phyloP scores from a whole-genome alignment of 2,329 filamentous ascomycete genomes.

The Didymella segeticola region DNA sequence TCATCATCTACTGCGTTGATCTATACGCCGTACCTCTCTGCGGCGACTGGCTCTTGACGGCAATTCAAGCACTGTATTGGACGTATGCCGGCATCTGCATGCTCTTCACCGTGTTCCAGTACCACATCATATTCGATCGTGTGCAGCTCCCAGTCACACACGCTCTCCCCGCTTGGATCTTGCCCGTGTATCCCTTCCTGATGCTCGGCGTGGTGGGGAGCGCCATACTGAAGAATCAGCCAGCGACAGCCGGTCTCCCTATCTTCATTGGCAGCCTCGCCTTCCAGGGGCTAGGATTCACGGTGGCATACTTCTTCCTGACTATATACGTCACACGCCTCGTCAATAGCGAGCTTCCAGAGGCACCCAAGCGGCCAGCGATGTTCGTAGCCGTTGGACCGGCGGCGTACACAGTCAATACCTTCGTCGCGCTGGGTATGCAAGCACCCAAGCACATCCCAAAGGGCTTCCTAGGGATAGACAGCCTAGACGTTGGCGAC shows the following conservation, averaged over 20 bases:
- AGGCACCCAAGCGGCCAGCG: slow-evolving; percentile 49
- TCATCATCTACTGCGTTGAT: slow-evolving; percentile 51
- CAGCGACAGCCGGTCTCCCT: slow-evolving; percentile 27
- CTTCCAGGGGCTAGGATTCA: slow-evolving; percentile 72
- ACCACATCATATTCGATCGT: slow-evolving; percentile 95
- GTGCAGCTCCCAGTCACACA: slow-evolving; percentile 59
- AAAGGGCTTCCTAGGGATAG: slow-evolving; percentile 41
- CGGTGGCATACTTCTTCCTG: slow-evolving; percentile 71
- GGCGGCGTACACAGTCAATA: slow-evolving; percentile 36
- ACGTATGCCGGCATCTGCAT: slow-evolving; percentile 61
- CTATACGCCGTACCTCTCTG: slow-evolving; percentile 68
- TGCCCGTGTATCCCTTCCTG: slow-evolving; percentile 44
- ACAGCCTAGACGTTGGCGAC: slow-evolving; percentile 44
- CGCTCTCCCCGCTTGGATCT: slow-evolving; percentile 51
- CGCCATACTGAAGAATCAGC: slow-evolving; percentile 45
- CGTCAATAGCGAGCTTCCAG: slow-evolving; percentile 65
- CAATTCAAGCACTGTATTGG: slow-evolving; percentile 73
- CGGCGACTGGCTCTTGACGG: slow-evolving; percentile 62
- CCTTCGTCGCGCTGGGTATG: slow-evolving; percentile 51
- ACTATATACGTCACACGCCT: slow-evolving; percentile 74
- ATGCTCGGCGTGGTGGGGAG: slow-evolving; percentile 48
- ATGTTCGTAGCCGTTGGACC: slow-evolving; percentile 61
- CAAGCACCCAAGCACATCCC: slow-evolving; percentile 48
- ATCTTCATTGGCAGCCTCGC: slow-evolving; percentile 64
- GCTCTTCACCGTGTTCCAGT: slow-evolving; percentile 83